phyloP scores from a whole-genome alignment of 371 early-diverging fungal genomes.

The Apophysomyces trapeziformis region DNA sequence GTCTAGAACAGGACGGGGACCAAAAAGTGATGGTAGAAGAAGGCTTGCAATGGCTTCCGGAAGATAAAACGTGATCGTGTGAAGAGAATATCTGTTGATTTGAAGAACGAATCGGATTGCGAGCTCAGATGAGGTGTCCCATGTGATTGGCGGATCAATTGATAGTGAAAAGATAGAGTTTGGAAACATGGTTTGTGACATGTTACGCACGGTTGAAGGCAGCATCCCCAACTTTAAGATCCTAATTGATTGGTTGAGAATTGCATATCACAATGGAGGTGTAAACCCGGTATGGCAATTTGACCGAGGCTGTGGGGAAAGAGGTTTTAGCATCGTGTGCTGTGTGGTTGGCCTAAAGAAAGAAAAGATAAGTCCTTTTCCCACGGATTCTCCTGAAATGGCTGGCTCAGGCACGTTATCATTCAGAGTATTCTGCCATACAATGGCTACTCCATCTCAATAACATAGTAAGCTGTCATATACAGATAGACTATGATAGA shows the following conservation, averaged over 20 bases:
- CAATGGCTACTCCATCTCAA: no score
- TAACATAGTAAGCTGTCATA: no score
- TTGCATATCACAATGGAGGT: background rate
- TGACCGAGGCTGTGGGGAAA: constrained; percentile 4
- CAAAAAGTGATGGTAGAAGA: background rate
- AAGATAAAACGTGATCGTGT: constrained; percentile 7
- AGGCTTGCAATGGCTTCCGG: background rate
- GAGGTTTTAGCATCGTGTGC: background rate
- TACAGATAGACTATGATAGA: no score
- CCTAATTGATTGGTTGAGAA: background rate
- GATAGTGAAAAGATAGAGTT: background rate
- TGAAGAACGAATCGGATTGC: constrained; percentile 3
- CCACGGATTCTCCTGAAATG: background rate
- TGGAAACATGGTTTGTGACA: background rate
- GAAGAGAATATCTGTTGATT: background rate
- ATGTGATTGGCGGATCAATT: constrained; percentile 5
- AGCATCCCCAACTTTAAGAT: background rate
- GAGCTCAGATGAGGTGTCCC: background rate
- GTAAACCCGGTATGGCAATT: constrained; percentile 2
- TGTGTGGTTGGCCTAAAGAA: constrained; percentile 2
- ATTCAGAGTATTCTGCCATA: no score
- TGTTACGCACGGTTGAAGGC: background rate
- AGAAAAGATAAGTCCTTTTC: background rate
- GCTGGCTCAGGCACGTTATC: background rate
- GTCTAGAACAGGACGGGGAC: background rate